These are phyloP conservation scores for Globisporangium middletonii DNA, from an alignment of 352 stramenopile genomes.

Conservation along the genomic window DNA sequence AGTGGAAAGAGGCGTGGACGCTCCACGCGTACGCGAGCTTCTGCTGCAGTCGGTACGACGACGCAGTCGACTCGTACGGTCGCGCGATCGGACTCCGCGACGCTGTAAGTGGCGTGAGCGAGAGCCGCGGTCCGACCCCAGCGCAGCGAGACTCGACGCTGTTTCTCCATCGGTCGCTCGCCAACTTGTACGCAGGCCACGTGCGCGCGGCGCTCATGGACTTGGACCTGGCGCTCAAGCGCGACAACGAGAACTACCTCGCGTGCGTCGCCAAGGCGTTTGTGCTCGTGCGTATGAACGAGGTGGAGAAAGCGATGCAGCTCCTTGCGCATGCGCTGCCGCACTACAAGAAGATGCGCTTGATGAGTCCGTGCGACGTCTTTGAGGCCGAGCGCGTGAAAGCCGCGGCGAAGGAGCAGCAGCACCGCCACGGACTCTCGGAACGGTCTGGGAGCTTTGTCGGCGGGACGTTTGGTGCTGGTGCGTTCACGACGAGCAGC, in stretches of 20 bases:
- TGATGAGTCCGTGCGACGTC: slow-evolving; percentile 20
- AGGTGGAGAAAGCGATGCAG: slow-evolving; percentile 15
- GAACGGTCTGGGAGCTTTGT: slow-evolving; percentile 7
- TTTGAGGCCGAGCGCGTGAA: slow-evolving; percentile 21
- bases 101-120: not conserved
- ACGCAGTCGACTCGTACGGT: slow-evolving; percentile 29
- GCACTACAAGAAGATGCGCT: slow-evolving; percentile 26
- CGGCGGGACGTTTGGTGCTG: slow-evolving; percentile 5
- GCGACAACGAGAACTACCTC: slow-evolving; percentile 34
- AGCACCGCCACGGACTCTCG: not conserved
- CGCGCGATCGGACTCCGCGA: slow-evolving; percentile 25
- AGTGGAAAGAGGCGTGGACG: slow-evolving; percentile 36
- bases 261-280: slow-evolving; percentile 39
- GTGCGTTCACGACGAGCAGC: not conserved
- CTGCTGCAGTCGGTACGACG: slow-evolving; percentile 22
- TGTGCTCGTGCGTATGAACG: slow-evolving; percentile 16
- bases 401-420: slow-evolving; percentile 11
- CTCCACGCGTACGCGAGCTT: slow-evolving; percentile 41
- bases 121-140: not conserved
- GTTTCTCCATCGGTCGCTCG: slow-evolving; percentile 31
- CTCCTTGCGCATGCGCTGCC: slow-evolving; percentile 27
- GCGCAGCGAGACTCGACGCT: slow-evolving; percentile 23
- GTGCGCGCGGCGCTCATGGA: slow-evolving; percentile 20
- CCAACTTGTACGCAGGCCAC: slow-evolving; percentile 21
- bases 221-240: slow-evolving; percentile 33